A percentile compares a stretch with the other conserved stretches of the same genome.
phyloP scores from a whole-genome alignment of 768 basidiomycete species.

The Lentinula sp. region DNA sequence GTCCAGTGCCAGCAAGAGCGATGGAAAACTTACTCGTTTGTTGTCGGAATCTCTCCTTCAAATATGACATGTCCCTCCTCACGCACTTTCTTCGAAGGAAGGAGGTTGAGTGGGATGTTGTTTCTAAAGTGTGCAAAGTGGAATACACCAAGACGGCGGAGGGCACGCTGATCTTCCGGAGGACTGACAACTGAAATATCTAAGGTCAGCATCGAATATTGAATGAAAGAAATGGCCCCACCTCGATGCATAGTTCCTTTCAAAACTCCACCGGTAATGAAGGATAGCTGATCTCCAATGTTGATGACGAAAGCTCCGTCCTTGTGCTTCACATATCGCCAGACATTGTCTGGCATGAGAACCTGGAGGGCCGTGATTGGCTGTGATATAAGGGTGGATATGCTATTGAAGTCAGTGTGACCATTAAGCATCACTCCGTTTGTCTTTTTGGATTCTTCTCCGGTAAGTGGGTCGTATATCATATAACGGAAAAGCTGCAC shows the following conservation, averaged over 20 bases:
- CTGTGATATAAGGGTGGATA: constrained; percentile 26
- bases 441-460: constrained; percentile 21
- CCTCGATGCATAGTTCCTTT: constrained; percentile 31
- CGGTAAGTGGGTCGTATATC: constrained; percentile 27
- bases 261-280: constrained; percentile 27
- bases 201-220: neutral
- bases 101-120: constrained; percentile 19
- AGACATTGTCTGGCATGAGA: constrained; percentile 28
- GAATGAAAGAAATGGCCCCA: constrained; percentile 1
- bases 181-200: constrained; percentile 21
- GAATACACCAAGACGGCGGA: constrained; percentile 26
- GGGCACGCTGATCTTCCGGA: constrained; percentile 21
- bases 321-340: constrained; percentile 28
- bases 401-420: constrained; percentile 28
- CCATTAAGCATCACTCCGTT: constrained; percentile 30
- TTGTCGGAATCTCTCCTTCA: constrained; percentile 22
- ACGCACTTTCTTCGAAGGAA: constrained; percentile 25
- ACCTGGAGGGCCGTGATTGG: constrained; percentile 28
- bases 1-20: neutral
- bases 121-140: constrained; percentile 27
- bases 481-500: constrained; percentile 19
- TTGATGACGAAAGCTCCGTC: constrained; percentile 27
- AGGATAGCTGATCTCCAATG: constrained; percentile 28
- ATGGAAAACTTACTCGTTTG: constrained; percentile 18
- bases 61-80: constrained; percentile 23